Base-by-base conservation (phyloP, 768 basidiomycete genomes). In the Cystofilobasidium bisporidii region DNA sequence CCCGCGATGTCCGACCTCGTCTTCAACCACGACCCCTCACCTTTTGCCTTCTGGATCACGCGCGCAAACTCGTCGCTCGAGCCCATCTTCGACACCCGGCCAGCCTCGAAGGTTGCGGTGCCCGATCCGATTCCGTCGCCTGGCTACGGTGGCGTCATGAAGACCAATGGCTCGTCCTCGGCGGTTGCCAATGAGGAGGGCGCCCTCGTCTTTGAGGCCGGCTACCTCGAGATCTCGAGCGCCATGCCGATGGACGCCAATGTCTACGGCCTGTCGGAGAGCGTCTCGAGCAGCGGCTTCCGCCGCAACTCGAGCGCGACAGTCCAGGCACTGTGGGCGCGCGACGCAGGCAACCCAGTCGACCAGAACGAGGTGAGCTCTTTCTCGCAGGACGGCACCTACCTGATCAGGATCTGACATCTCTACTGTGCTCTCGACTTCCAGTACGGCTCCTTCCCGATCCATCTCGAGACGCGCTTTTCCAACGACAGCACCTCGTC, bases 11-110 rank as follows among this genome's bases (percentile, higher is more conserved):
- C 22, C 0, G 87, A 89, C 72, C 79, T 89, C 14, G 77, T 84
- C 4, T 89, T 89, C 79, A 85, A 88, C 73, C 83, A 76, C 61
- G 79, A 85, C 1, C 10, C 80, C 0, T 78, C 79, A 0, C 87
- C 88, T 0, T 89, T 89, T 73, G 83, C 85, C 2, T 89, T 89
- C 74, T 89, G 87, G 87, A 84, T 89, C 70, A 87, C 86, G 1
- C 83, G 87, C 53, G 32, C 45, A 26, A 40, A 41, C 20, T 58
- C 65, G 12, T 3, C 12, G 9, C 15, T 33, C 3, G 59, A 59
- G n/a, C 65, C 65, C 59, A 75, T 89, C 28, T 89, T 89, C 72
- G 87, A 89, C 72, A 89, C 87, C 0, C 82, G 87, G 48, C 74
- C 81, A 12, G 71, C 80, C 0, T 87, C 86, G 0, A 79, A 89